These are phyloP conservation scores for Trichoderma sp. DNA, from an alignment of 2,329 filamentous ascomycete species.

Conservation along the genomic window DNA sequence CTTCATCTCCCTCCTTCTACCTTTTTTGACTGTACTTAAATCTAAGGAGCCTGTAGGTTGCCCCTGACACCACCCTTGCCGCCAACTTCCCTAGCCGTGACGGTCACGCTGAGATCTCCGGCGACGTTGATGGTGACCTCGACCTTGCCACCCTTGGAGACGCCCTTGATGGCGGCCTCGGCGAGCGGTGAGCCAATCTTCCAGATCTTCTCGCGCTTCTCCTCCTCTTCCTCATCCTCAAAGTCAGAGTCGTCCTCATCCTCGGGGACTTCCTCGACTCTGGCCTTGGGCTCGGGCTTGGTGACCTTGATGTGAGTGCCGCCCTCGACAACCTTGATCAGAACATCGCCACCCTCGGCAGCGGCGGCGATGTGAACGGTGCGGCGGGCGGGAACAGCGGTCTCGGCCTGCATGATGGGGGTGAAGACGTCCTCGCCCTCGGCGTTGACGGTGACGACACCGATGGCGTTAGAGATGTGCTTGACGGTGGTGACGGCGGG, in stretches of 20 bases:
- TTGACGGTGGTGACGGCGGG: constrained; percentile 91
- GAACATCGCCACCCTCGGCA: constrained; percentile 79
- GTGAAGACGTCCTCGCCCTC: constrained; percentile 70
- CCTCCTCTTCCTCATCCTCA: constrained; percentile 76
- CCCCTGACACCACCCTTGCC: constrained; percentile 81
- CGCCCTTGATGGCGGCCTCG: constrained; percentile 77
- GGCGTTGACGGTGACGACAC: constrained; percentile 66
- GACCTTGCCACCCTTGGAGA: constrained; percentile 87
- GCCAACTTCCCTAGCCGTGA: constrained; percentile 82
- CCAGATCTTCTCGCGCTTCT: constrained; percentile 87
- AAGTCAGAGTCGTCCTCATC: constrained; percentile 63
- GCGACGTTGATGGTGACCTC: constrained; percentile 90
- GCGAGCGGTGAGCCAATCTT: constrained; percentile 80
- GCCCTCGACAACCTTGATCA: constrained; percentile 87
- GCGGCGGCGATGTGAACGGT: constrained; percentile 75
- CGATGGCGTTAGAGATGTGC: constrained; percentile 84
- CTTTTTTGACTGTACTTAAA: background rate
- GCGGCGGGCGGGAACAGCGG: constrained; percentile 83
- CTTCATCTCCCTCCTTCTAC: background rate
- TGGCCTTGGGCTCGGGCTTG: constrained; percentile 76
- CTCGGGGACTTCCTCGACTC: constrained; percentile 63
- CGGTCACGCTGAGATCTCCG: constrained; percentile 73
- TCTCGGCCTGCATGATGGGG: constrained; percentile 80
- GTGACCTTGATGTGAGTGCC: constrained; percentile 89
- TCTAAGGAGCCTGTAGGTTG: constrained; percentile 37